Evolutionary conservation across 495 filamentous ascomycete genomes (phyloP), one percentile per base, ranked within the genome.

Genomic region (Copromyces sp.): DNA sequence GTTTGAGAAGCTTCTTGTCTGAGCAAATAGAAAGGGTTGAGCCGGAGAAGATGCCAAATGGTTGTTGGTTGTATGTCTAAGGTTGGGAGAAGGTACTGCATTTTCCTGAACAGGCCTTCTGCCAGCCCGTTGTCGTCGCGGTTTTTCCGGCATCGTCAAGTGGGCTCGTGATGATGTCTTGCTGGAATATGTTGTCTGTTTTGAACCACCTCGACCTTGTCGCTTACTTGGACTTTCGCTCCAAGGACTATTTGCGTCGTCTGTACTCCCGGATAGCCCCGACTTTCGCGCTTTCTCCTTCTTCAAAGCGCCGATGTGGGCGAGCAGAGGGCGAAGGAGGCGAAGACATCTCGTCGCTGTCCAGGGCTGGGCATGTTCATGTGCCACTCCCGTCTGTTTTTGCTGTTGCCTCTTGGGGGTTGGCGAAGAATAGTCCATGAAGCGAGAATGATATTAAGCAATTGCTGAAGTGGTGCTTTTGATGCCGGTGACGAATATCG

Each of bases 341-440:
- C 87, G 83, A 70, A 87, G 82, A 69, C 88, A 90, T 72, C 87
- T 77, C 20, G 87, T 84, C 9, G 87, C 81, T 8, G 86, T 89
- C 88, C 88, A 90, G 39, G 83, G 81, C 69, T 77, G 74, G 5
- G 75, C 4, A 39, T 68, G 69, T 39, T 77, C 74, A 38, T 71
- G 40, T 40, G 39, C 20, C 24, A 12, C 3, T 65, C 29, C 53
- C 12, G 53, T 65, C 29, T 16, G 70, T 20, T 75, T 70, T 16
- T 24, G 4, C 37, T 24, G 24, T 24, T 24, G 24, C 24, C 24
- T 24, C 24, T 24, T 24, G 24, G 29, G 11, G 24, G 53, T 65
- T 65, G 53, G 6, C 6, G 29, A 11, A 11, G 53, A 35, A 65
- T 35, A 65, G 7, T 65, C 53, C 53, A 65, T 65, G 29, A 65